Base-by-base conservation (phyloP, 106 monocot genomes). In the Hemerocallis citrina region DNA sequence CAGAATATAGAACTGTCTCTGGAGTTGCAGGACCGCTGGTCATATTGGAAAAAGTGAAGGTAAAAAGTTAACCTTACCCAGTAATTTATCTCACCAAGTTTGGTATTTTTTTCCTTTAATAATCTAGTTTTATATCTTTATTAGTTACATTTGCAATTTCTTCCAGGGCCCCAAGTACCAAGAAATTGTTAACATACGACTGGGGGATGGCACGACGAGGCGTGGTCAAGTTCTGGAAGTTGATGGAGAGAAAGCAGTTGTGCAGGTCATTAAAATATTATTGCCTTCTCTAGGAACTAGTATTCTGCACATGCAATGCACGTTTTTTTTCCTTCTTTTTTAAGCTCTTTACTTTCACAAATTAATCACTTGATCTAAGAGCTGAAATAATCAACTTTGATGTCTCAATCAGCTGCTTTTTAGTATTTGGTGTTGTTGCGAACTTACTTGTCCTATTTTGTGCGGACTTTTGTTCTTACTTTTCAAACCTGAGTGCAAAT, bases 1-100 rank as follows among this genome's bases (percentile, higher is more conserved):
- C 76, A 98, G 96, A 98, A 58, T 98, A 98, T 71, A 76, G 96
- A 64, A 98, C 96, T 32, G 79, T 98, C 20, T 91, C 90, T 72
- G 95, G 95, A 44, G 95, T 96, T 49, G 95, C 96, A 31, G 96
- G 96, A 48, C 96, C 96, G 44, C 79, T 98, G 15, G 96, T 98
- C 37, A 98, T 98, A 64, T 70, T 98, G 76, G 96, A 98, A 29
- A 98, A 98, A 88, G 96, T 98, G 38, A 98, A 98, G 91, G 96
- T 98, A 73, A 49, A 39, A 43, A 28, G 32, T 52, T n/a, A n/a
- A 49, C 40, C n/a, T 67, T 34, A 58, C 29, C 24, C 4, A 21
- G 1, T 10, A 15, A 16, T 31, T 30, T 29, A 31, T 55, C 48
- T 10, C 4, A 17, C n/a, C 54, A 9, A 11, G 27, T 51, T 28